Evolutionary conservation across 2,329 filamentous ascomycete genomes (phyloP).

Genomic region (Pestalotiopsis sp.): DNA sequence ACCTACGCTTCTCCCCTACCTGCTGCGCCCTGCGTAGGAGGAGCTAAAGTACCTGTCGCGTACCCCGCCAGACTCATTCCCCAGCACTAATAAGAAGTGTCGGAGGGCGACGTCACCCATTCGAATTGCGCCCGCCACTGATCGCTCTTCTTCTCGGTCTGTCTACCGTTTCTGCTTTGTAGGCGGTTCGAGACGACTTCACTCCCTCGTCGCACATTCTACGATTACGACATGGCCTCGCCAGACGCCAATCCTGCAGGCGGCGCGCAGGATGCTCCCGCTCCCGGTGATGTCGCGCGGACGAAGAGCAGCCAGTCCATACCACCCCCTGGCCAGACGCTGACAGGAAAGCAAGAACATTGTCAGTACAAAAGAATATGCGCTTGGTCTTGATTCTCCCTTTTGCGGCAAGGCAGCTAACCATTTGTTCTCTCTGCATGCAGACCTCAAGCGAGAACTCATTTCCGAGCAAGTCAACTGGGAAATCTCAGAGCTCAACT

Average conservation of each 20-base stretch:
- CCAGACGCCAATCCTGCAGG: background rate
- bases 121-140: background rate
- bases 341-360: constrained; percentile 98
- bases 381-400: constrained; percentile 13
- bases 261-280: background rate
- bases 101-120: background rate
- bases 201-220: background rate
- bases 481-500: constrained; percentile 92
- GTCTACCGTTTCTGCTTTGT: background rate
- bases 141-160: background rate
- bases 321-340: constrained; percentile 46
- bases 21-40: background rate
- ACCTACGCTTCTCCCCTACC: background rate
- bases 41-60: background rate
- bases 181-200: background rate
- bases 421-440: background rate
- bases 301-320: constrained; percentile 13
- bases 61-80: background rate
- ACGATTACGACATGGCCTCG: background rate
- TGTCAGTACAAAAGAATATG: constrained; percentile 57
- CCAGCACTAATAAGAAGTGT: background rate
- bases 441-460: constrained; percentile 95
- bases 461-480: constrained; percentile 85
- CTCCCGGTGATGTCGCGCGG: background rate
- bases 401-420: background rate